Base-by-base conservation (phyloP, 352 stramenopile species). In the Globisporangium middletonii region DNA sequence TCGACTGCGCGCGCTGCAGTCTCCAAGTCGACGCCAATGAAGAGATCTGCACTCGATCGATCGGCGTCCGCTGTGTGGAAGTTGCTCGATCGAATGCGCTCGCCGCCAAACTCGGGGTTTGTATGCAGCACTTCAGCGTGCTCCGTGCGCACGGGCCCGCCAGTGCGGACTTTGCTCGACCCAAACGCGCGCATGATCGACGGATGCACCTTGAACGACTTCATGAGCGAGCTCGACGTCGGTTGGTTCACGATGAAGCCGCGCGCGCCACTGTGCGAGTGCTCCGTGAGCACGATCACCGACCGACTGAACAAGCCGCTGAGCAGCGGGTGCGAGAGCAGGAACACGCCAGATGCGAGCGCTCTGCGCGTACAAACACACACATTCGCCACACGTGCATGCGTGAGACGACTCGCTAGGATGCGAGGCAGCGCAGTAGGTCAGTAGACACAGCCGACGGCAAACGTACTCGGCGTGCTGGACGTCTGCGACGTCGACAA, bases 191-290 rank as follows among this genome's bases (percentile, higher is more conserved):
- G 59, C 65, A 77, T 73, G 49, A 91, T 77, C 23, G 67, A 58
- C 23, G 78, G 67, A 27, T 86, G 72, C 56, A 91, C 75, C 27
- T 80, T 72, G 60, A 89, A 94, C 8, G 62, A 56, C 27, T 73
- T 73, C 52, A 72, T 70, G 23, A 91, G 63, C 48, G 74, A 65
- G n/a, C 77, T 81, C 19, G 77, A 66, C 37, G 69, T 75, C 46
- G 76, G 54, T 41, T 79, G 74, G 58, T 92, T 94, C 35, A 94
- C 72, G 33, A 94, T 91, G 45, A 87, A 88, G 0, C 84, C 84
- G 42, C 76, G 79, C 27, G 80, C 84, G 19, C 75, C 76, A 16
- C 82, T 63, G 7, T 30, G 44, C 37, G 63, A 79, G 65, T 94
- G 82, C 43, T 88, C 71, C 0, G 83, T 92, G 6, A 94, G 62